Percentiles rank a stretch among this genome's conserved stretches.
These are phyloP conservation scores for Aspergillus sojae DNA, from an alignment of 2,329 filamentous ascomycete species.

Conservation along the genomic window DNA sequence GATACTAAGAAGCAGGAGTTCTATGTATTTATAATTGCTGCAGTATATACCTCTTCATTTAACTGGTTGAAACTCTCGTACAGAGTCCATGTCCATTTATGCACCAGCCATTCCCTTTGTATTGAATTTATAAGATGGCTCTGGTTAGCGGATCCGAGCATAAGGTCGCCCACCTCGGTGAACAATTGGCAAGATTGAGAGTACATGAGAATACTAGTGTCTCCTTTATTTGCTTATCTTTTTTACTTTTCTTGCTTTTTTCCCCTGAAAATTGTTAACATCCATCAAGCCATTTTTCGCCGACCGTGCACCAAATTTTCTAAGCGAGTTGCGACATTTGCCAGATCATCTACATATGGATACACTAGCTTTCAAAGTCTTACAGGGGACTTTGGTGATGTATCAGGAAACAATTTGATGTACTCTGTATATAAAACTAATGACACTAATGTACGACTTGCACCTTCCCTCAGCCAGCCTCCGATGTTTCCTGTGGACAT, in stretches of 20 bases:
- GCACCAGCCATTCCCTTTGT: background rate
- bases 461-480: background rate
- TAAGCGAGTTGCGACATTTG: too few species aligned
- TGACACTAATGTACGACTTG: background rate
- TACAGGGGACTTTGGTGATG: background rate
- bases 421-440: background rate
- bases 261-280: background rate
- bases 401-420: background rate
- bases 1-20: background rate
- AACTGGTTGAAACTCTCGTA: background rate
- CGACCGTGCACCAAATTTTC: background rate
- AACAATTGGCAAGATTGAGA: background rate
- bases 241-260: background rate
- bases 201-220: background rate
- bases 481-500: background rate
- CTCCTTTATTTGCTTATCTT: background rate
- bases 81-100: background rate
- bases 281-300: background rate
- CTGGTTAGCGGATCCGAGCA: background rate
- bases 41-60: constrained; percentile 7
- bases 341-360: too few species aligned
- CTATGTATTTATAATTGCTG: constrained; percentile 6
- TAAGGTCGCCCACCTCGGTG: background rate
- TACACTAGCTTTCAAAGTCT: background rate
- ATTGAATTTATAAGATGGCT: background rate